A percentile compares a stretch with the other conserved stretches of the same genome.
Evolutionary conservation across 2,329 filamentous ascomycete species (phyloP).

Genomic region (Pseudogymnoascus sp.): DNA sequence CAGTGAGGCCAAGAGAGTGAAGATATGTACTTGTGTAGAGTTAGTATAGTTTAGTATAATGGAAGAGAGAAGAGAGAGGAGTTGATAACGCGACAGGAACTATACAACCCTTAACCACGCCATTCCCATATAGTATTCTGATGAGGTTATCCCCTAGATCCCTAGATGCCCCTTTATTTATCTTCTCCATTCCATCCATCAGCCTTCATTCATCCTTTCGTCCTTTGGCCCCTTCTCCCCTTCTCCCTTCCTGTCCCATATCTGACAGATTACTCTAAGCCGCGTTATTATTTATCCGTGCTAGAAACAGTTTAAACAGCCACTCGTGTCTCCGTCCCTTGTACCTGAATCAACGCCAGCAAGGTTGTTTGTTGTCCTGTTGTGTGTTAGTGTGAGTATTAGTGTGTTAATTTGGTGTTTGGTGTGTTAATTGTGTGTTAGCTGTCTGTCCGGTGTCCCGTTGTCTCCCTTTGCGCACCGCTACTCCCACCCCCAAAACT

Average conservation of each 20-base stretch:
- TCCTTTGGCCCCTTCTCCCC: not conserved
- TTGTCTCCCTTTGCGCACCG: not conserved
- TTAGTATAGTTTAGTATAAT: not conserved
- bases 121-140: not conserved
- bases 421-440: not conserved
- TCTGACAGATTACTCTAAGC: slow-evolving; percentile 1
- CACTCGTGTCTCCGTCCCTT: not conserved
- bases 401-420: not conserved
- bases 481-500: not conserved
- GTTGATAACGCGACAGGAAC: not conserved
- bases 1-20: not conserved
- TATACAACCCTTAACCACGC: not conserved
- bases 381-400: not conserved
- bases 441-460: not conserved
- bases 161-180: not conserved
- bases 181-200: not conserved
- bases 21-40: not conserved
- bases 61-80: not conserved
- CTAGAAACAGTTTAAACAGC: not conserved
- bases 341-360: not conserved
- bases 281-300: slow-evolving; percentile 3
- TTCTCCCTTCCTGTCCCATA: not conserved
- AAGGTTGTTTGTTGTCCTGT: not conserved
- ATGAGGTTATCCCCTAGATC: not conserved
- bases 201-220: not conserved